Percentiles rank a stretch among this genome's conserved stretches.
Evolutionary conservation across 768 basidiomycete genomes (phyloP).

Genomic region (Naganishia kalamii): DNA sequence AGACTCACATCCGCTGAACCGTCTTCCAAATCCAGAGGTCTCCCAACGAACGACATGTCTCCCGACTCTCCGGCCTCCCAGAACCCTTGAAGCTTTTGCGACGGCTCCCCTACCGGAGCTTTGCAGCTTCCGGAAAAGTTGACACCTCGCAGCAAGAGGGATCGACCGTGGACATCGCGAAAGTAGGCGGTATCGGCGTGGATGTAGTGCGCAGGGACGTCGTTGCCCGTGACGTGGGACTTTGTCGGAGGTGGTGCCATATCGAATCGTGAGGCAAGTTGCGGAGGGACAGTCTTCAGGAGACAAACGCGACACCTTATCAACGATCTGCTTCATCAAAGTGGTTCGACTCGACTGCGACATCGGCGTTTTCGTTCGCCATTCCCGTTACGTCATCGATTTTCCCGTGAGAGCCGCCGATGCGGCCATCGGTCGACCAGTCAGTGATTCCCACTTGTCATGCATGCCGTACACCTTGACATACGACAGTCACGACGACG

Average conservation of each 20-base stretch:
- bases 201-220: conserved; percentile 41
- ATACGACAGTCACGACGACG: too few species aligned
- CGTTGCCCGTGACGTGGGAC: conserved; percentile 43
- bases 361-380: too few species aligned
- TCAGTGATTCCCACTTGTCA: too few species aligned
- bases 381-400: too few species aligned
- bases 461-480: too few species aligned
- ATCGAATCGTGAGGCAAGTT: not conserved
- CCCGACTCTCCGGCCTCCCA: conserved; percentile 73
- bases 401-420: too few species aligned
- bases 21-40: conserved; percentile 77
- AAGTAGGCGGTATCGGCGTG: conserved; percentile 43
- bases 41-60: conserved; percentile 58
- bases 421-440: too few species aligned
- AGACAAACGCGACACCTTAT: too few species aligned
- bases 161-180: conserved; percentile 43
- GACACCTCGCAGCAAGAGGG: conserved; percentile 81
- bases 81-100: conserved; percentile 64
- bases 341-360: too few species aligned
- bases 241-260: conserved; percentile 28
- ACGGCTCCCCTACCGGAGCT: conserved; percentile 64
- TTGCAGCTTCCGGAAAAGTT: conserved; percentile 88
- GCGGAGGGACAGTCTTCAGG: too few species aligned
- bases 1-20: conserved; percentile 42
- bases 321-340: too few species aligned